These are phyloP conservation scores for Ophiostoma sp. DNA, from an alignment of 2,329 filamentous ascomycete species.

Conservation along the genomic window DNA sequence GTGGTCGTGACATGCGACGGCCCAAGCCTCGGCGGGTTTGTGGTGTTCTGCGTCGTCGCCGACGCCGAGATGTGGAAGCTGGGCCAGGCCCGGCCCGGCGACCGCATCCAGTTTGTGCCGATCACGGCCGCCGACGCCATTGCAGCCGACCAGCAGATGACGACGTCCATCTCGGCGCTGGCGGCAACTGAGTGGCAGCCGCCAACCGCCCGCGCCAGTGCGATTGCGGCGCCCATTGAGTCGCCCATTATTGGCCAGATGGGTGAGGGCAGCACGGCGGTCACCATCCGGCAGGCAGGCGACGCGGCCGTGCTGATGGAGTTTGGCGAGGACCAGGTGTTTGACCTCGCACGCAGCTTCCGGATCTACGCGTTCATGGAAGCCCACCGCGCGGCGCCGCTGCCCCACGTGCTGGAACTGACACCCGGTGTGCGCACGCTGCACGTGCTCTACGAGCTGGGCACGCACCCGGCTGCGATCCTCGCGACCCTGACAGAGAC, in stretches of 20 bases:
- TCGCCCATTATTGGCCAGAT: conserved; percentile 2
- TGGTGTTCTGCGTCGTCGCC: conserved; percentile 31
- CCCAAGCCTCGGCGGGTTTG: conserved; percentile 34
- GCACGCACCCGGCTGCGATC: not conserved
- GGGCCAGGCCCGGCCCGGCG: conserved; percentile 34
- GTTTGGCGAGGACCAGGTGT: conserved; percentile 4
- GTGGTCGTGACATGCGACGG: conserved; percentile 35
- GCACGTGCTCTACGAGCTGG: not conserved
- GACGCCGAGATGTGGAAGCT: conserved; percentile 36
- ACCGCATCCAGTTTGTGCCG: conserved; percentile 19
- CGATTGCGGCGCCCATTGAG: not conserved
- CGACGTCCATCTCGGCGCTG: not conserved
- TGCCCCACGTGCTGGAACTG: not conserved
- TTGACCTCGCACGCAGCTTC: conserved; percentile 1
- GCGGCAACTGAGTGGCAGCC: not conserved
- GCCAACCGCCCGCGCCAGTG: no score
- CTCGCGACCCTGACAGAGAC: not conserved
- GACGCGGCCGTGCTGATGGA: not conserved
- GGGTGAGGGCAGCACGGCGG: not conserved
- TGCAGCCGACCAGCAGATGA: not conserved
- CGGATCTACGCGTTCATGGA: not conserved
- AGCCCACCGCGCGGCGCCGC: not conserved
- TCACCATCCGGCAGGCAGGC: conserved; percentile 7
- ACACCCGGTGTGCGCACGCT: conserved; percentile 4
- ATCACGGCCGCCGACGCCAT: not conserved